Evolutionary conservation across 202 grass and related monocot genomes (phyloP).

Genomic region (Panicum hallii): DNA sequence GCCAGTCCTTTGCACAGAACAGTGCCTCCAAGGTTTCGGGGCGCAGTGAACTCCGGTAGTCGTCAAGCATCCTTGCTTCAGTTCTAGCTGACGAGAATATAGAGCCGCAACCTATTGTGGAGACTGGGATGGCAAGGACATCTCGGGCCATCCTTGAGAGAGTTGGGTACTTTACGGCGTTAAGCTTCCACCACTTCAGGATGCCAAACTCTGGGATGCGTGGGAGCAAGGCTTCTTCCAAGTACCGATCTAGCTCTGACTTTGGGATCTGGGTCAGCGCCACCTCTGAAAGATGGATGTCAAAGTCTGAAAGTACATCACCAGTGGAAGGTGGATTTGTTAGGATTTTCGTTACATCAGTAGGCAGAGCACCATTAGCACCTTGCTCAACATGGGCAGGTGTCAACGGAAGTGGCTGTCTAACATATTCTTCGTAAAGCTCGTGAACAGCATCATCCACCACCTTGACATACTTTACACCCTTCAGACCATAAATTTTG

Average conservation of each 20-base stretch:
- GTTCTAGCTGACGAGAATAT: slow-evolving; percentile 53
- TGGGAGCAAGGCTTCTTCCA: slow-evolving; percentile 61
- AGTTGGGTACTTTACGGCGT: slow-evolving; percentile 63
- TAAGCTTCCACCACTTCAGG: slow-evolving; percentile 69
- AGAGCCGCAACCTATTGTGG: slow-evolving; percentile 40
- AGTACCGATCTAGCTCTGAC: slow-evolving; percentile 64
- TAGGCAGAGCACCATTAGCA: neutral
- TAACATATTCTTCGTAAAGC: slow-evolving; percentile 61
- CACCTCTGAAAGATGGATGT: slow-evolving; percentile 55
- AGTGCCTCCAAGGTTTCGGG: slow-evolving; percentile 67
- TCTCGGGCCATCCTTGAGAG: slow-evolving; percentile 72
- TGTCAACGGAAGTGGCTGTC: slow-evolving; percentile 42
- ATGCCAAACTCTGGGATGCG: slow-evolving; percentile 62
- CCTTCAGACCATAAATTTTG: slow-evolving; percentile 66
- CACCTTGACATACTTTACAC: slow-evolving; percentile 59
- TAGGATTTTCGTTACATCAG: slow-evolving; percentile 1
- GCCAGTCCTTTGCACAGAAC: slow-evolving; percentile 72
- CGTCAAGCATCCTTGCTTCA: slow-evolving; percentile 61
- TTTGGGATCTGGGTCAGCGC: slow-evolving; percentile 44
- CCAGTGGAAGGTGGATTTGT: slow-evolving; percentile 6
- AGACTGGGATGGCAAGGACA: slow-evolving; percentile 63
- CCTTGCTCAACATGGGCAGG: neutral
- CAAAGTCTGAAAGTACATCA: slow-evolving; percentile 53
- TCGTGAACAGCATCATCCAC: slow-evolving; percentile 58
- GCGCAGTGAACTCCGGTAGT: slow-evolving; percentile 63